Evolutionary conservation across 108 stramenopile genomes (phyloP).

Genomic region (Skeletonema tropicum): DNA sequence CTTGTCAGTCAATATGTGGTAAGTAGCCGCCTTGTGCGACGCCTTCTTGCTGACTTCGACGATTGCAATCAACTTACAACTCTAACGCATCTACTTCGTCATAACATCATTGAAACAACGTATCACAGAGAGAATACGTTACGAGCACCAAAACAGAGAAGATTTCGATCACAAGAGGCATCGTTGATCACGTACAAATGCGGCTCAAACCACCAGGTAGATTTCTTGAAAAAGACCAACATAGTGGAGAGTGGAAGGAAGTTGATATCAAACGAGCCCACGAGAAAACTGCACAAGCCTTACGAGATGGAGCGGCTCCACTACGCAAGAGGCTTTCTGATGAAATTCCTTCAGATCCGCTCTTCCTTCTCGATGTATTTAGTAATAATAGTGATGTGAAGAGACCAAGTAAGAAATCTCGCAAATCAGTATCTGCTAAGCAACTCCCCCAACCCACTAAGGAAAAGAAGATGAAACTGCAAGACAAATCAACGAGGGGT

Average conservation of each 20-base stretch:
- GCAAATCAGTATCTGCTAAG: neutral
- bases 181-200: conserved; percentile 66
- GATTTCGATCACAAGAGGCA: conserved; percentile 70
- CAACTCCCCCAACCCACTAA: neutral
- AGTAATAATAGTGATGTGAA: conserved; percentile 27
- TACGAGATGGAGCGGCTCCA: conserved; percentile 75
- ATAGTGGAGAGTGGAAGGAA: conserved; percentile 61
- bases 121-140: conserved; percentile 61
- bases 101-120: neutral
- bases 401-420: neutral
- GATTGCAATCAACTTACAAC: neutral
- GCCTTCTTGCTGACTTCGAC: neutral
- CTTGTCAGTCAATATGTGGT: conserved; percentile 27
- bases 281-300: conserved; percentile 79
- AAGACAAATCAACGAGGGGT: neutral
- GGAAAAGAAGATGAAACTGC: neutral
- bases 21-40: neutral
- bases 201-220: conserved; percentile 68
- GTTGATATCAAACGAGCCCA: conserved; percentile 75
- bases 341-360: conserved; percentile 63
- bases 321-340: conserved; percentile 68
- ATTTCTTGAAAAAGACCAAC: conserved; percentile 72
- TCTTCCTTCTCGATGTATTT: conserved; percentile 65
- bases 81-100: too few species aligned
- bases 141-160: conserved; percentile 74